Evolutionary conservation across 2,329 filamentous ascomycete species (phyloP), one percentile per base, ranked within the genome.

Genomic region (Coleophoma crateriformis): DNA sequence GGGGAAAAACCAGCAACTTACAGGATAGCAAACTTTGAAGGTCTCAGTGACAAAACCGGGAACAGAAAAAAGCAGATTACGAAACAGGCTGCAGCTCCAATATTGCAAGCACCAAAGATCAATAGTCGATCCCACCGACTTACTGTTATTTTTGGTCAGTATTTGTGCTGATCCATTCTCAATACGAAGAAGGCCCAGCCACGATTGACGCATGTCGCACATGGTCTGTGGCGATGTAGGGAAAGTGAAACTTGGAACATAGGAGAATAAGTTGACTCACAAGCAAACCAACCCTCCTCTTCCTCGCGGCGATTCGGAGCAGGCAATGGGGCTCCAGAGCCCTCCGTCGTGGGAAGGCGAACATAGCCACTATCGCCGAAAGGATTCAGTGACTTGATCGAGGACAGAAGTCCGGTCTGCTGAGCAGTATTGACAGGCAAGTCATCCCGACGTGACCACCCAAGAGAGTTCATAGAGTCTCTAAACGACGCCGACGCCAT

Each of bases 51-150:
- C 58, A 96, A 78, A 53, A 91, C 78, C 48, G 91, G 91, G 72
- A 95, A 92, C 50, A 97, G 76, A 60, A 85, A 85, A 73, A 97
- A 95, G 76, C 88, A 91, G 62, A 95, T 83, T 67, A 95, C 82
- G 75, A 99, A 97, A 75, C 95, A 92, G 59, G 88, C 89, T 57
- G 90, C 77, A 56, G 94, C 90, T 54, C 87, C 90, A 61, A 96
- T 70, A 71, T 96, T 95, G 74, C 92, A 95, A 64, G 85, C 90
- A 57, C 81, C 85, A 71, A 99, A 99, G 63, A 97, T 81, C 67
- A 99, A 78, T 65, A 97, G 74, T 50, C 92, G 88, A 72, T 99
- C 94, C 94, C 92, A 97, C 73, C 92, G 83, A 73, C 90, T 96
- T 75, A 99, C 94, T 97, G 71, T 65, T 63, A 54, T 52, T 57